Base-by-base conservation (phyloP, 768 basidiomycete genomes). In the Mycena sanguinolenta region DNA sequence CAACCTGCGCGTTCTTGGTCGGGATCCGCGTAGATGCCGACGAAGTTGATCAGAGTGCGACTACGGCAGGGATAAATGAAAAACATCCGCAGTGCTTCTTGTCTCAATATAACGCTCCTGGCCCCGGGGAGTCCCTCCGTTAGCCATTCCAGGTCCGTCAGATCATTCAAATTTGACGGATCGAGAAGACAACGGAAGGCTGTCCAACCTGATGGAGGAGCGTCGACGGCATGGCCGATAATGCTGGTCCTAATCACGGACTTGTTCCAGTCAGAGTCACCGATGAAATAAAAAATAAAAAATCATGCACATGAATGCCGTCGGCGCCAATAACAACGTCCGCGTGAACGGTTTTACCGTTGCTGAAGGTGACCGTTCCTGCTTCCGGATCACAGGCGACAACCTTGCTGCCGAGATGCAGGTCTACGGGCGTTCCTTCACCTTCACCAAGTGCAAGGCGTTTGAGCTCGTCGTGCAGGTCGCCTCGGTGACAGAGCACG, bases 321-420 rank as follows among this genome's bases (percentile, higher is more conserved):
- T 72, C 71, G 9, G 66, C 71, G 4, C 66, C 71, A 36, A 72
- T 28, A 27, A 60, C 59, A 9, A 68, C 3, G 54, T 84, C 82
- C 2, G 79, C 76, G 3, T 59, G 52, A 2, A 84, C 67, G 50
- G 80, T 74, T 61, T 82, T 76, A 27, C 84, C 84, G 4, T 74
- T 75, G 57, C 74, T 73, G 67, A 84, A 78, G 0, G 80, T 83
- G 23, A 82, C 70, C 21, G 69, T 75, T 25, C 81, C 82, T 0
- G 36, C 66, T 9, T 82, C 77, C 49, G 81, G 21, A 13, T 77
- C 32, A 64, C 70, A 67, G 19, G 59, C 36, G 25, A 44, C 38
- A 19, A 59, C 54, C 27, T 63, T 71, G 53, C 34, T 57, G 5
- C 32, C 38, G 21, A 71, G 61, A 27, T 36, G 49, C 10, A 71